Conservation (phyloP, 2,329 filamentous ascomycete genomes). For the Hortaea werneckii region DNA sequence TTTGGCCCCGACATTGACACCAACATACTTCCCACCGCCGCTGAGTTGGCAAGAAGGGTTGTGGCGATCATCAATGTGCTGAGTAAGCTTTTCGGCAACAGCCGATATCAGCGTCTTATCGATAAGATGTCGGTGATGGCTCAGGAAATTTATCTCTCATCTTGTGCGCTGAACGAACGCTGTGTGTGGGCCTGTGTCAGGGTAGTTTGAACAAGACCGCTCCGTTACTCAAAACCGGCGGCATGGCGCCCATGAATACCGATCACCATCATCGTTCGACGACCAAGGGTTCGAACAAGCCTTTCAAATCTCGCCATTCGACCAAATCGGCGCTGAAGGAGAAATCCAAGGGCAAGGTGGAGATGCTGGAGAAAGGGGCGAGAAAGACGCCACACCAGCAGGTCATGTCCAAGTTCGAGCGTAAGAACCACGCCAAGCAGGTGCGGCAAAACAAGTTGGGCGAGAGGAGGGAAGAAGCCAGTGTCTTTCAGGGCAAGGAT, state of each 20-base stretch:
- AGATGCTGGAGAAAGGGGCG: conserved; percentile 54
- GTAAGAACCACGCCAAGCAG: conserved; percentile 90
- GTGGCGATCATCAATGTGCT: no score
- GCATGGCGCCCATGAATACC: conserved; percentile 59
- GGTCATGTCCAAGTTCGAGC: conserved; percentile 93
- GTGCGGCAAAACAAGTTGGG: conserved; percentile 72
- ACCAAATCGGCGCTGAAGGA: conserved; percentile 83
- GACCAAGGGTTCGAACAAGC: conserved; percentile 78
- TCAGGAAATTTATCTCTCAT: no score
- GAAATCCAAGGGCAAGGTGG: conserved; percentile 74
- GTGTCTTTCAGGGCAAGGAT: conserved; percentile 75
- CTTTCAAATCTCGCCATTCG: conserved; percentile 85
- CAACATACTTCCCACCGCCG: no score
- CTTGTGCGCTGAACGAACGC: no score
- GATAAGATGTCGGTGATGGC: no score
- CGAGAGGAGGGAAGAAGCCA: conserved; percentile 68
- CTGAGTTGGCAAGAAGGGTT: no score
- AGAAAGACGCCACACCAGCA: conserved; percentile 91
- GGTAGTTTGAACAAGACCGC: no score
- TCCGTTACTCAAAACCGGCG: conserved; percentile 27
- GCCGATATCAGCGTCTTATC: no score
- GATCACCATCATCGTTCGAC: conserved; percentile 81
- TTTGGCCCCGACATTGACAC: no score
- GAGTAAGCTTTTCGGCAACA: no score
- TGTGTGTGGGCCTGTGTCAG: no score